These are phyloP conservation scores for Rhododendron henanense DNA, from an alignment of 148 eudicot genomes.

Conservation along the genomic window DNA sequence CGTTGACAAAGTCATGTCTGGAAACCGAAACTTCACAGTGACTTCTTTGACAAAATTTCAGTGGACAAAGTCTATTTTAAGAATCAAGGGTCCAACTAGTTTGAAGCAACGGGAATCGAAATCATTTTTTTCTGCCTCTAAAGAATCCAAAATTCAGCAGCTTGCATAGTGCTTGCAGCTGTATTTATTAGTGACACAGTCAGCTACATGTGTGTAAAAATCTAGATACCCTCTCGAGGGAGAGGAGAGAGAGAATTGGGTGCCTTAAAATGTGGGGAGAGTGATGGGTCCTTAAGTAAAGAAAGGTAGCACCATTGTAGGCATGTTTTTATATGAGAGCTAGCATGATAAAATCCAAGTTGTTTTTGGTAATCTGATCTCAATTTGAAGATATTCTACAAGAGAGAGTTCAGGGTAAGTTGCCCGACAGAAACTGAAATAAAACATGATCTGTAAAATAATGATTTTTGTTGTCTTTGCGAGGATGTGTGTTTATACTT, in stretches of 20 bases:
- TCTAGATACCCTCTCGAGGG: background rate
- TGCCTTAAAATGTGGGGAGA: constrained; percentile 12
- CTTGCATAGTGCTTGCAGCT: constrained; percentile 9
- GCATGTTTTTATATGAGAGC: background rate
- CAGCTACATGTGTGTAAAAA: background rate
- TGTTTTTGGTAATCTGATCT: background rate
- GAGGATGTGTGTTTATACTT: background rate
- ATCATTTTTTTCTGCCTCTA: background rate
- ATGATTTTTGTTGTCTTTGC: background rate
- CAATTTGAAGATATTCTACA: background rate
- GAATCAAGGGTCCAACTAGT: background rate
- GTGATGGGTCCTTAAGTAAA: background rate
- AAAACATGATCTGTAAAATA: background rate
- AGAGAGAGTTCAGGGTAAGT: background rate
- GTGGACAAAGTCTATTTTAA: background rate
- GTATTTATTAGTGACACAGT: constrained; percentile 10
- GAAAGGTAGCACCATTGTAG: constrained; percentile 6
- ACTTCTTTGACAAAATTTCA: constrained; percentile 7
- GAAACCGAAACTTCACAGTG: background rate
- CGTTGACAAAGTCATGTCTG: background rate
- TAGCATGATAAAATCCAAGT: background rate
- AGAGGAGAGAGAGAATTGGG: background rate
- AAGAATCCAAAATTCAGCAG: background rate
- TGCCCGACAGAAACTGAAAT: background rate
- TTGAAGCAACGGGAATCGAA: background rate